Conservation (phyloP, 352 stramenopile species). For the Labyrinthula sp. region DNA sequence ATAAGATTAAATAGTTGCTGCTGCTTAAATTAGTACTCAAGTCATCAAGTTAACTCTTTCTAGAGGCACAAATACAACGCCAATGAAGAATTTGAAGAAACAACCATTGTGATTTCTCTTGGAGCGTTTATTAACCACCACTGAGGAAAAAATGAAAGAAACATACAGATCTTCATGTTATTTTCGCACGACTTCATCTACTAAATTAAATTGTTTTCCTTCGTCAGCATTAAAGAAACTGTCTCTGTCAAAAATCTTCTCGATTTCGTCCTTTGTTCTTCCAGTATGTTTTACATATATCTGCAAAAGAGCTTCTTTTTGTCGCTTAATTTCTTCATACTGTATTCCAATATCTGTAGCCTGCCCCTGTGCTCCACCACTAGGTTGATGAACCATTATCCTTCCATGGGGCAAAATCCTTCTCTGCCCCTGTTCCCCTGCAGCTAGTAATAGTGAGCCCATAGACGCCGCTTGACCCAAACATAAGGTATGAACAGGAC, state of each 20-base stretch:
- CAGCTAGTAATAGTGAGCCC: conserved; percentile 71
- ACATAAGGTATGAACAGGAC: conserved; percentile 79
- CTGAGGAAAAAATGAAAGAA: no score
- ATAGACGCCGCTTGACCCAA: conserved; percentile 91
- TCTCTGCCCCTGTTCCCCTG: conserved; percentile 52
- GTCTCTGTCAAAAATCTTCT: conserved; percentile 55
- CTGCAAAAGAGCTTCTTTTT: conserved; percentile 20
- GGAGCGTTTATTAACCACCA: no score
- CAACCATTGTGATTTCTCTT: no score
- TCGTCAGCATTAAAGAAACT: conserved; percentile 65
- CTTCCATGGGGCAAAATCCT: conserved; percentile 42
- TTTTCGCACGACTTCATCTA: conserved; percentile 60
- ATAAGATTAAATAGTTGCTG: no score
- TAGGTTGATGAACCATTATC: conserved; percentile 88
- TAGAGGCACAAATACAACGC: no score
- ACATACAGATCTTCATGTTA: no score
- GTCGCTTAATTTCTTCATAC: conserved; percentile 37
- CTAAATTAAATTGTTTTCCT: conserved; percentile 53
- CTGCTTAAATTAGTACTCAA: no score
- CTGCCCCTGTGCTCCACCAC: conserved; percentile 82
- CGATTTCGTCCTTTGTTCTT: conserved; percentile 38
- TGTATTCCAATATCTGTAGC: conserved; percentile 88
- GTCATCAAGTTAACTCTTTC: no score
- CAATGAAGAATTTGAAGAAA: no score
- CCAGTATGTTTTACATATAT: conserved; percentile 46